These are phyloP conservation scores for Elaeagnus macrophylla DNA, from an alignment of 306 rosid genomes.

Conservation along the genomic window DNA sequence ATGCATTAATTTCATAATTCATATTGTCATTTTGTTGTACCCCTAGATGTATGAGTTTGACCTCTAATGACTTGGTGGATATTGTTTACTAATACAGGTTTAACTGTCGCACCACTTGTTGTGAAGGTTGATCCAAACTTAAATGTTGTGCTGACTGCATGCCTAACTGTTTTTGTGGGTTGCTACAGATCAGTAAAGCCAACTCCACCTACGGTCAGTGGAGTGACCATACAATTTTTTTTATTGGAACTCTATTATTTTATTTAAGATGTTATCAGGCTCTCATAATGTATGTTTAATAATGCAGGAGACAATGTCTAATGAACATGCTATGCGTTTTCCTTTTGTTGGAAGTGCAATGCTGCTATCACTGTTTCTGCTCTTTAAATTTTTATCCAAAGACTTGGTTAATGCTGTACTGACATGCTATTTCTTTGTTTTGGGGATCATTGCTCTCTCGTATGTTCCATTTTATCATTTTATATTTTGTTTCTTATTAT, in stretches of 20 bases:
- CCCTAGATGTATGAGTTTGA: not conserved
- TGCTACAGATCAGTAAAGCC: slow-evolving; percentile 95
- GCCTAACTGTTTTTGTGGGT: slow-evolving; percentile 84
- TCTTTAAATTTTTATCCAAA: slow-evolving; percentile 92
- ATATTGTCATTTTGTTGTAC: not conserved
- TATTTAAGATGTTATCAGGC: not conserved
- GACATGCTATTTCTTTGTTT: slow-evolving; percentile 90
- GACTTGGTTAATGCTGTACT: slow-evolving; percentile 96
- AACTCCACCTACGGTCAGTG: slow-evolving; percentile 86
- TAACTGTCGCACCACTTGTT: slow-evolving; percentile 86
- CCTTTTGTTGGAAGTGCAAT: slow-evolving; percentile 99
- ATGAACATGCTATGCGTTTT: slow-evolving; percentile 97
- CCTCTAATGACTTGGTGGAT: not conserved
- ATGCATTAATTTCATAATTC: too few species aligned
- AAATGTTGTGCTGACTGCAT: slow-evolving; percentile 83
- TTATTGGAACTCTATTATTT: not conserved
- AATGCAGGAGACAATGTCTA: slow-evolving; percentile 98
- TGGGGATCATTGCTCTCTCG: slow-evolving; percentile 96
- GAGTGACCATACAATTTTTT: not conserved
- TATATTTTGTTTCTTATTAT: not conserved
- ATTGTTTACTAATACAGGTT: slow-evolving; percentile 46
- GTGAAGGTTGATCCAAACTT: slow-evolving; percentile 81
- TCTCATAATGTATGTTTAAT: slow-evolving; percentile 14
- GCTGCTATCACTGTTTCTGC: slow-evolving; percentile 88
- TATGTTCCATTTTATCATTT: slow-evolving; percentile 34